Evolutionary conservation across 768 basidiomycete species (phyloP).

Genomic region (Imleria badia): DNA sequence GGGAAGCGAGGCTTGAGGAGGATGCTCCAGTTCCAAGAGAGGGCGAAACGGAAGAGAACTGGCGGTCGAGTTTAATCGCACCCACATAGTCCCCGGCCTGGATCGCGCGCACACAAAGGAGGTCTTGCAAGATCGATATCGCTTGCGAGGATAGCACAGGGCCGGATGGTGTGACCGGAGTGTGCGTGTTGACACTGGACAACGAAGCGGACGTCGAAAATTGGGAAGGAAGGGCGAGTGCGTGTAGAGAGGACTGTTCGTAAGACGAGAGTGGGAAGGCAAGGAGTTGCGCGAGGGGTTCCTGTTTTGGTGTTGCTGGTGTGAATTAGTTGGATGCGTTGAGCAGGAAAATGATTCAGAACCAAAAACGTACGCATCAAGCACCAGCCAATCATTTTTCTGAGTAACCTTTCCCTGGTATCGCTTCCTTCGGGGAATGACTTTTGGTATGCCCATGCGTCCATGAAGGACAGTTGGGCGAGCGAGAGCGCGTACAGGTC

Average conservation of each 20-base stretch:
- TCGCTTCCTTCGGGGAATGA: constrained; percentile 61
- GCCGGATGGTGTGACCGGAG: background rate
- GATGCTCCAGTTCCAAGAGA: constrained; percentile 11
- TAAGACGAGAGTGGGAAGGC: constrained; percentile 62
- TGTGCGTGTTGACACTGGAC: constrained; percentile 3
- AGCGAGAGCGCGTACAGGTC: constrained; percentile 70
- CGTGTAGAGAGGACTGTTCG: constrained; percentile 59
- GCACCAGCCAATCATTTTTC: constrained; percentile 65
- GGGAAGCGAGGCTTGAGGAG: constrained; percentile 21
- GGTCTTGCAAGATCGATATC: constrained; percentile 65
- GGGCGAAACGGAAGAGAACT: constrained; percentile 49
- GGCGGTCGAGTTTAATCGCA: constrained; percentile 75
- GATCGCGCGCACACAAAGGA: constrained; percentile 76
- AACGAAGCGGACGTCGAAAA: constrained; percentile 33
- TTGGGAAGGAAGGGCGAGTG: constrained; percentile 54
- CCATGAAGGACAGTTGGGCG: constrained; percentile 58
- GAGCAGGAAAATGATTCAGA: background rate
- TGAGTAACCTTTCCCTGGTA: constrained; percentile 53
- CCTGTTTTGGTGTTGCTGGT: constrained; percentile 58
- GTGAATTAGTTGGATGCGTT: background rate
- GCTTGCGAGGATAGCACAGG: constrained; percentile 43
- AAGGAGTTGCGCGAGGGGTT: constrained; percentile 60
- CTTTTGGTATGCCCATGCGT: constrained; percentile 76
- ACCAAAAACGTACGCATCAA: constrained; percentile 56
- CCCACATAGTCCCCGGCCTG: constrained; percentile 67